Percentiles rank a stretch among this genome's conserved stretches.
Conservation (phyloP, 306 rosid genomes). For the Rosa persica region DNA sequence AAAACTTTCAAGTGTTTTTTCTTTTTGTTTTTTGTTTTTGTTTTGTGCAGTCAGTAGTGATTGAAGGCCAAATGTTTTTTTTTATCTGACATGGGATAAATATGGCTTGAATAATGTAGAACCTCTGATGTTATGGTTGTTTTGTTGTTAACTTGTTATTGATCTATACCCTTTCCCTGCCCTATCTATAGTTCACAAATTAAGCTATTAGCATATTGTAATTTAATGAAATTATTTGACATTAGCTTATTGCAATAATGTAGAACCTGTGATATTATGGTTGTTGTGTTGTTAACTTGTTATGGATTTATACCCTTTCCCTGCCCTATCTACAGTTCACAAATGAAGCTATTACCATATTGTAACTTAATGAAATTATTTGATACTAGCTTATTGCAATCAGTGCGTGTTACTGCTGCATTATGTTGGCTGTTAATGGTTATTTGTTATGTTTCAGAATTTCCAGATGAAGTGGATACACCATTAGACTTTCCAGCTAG, state of each 20-base stretch:
- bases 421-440: conserved; percentile 12
- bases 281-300: background rate
- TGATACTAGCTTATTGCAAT: background rate
- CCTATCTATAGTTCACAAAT: background rate
- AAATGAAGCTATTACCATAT: background rate
- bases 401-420: background rate
- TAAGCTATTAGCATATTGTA: background rate
- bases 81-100: background rate
- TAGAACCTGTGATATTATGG: background rate
- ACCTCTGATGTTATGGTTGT: background rate
- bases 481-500: conserved; percentile 84
- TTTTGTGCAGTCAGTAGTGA: background rate
- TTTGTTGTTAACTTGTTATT: background rate
- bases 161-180: background rate
- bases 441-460: conserved; percentile 52
- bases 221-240: background rate
- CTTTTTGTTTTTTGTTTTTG: background rate
- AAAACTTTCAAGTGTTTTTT: background rate
- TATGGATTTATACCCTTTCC: background rate
- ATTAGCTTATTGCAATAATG: background rate
- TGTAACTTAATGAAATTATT: background rate
- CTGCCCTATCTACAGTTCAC: background rate
- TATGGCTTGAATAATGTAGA: background rate
- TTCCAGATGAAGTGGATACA: conserved; percentile 96
- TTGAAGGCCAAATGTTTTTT: background rate